These are phyloP conservation scores for Penicillium verrucosum DNA, from an alignment of 2,329 filamentous ascomycete species.

Conservation along the genomic window DNA sequence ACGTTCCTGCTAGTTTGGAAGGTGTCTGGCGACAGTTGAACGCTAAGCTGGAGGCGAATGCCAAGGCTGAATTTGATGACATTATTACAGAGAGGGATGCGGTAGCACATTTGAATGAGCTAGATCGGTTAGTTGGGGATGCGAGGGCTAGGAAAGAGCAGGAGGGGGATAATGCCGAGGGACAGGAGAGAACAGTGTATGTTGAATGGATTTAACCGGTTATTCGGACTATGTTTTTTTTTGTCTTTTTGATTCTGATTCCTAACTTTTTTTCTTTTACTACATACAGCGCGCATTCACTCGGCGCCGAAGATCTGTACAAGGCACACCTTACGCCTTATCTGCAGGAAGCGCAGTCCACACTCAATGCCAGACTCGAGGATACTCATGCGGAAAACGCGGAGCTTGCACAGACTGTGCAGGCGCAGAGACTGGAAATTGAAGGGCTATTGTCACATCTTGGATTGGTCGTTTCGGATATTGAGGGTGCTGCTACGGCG, in stretches of 20 bases:
- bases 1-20: constrained; percentile 56
- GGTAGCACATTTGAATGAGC: constrained; percentile 56
- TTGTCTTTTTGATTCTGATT: not conserved
- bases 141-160: constrained; percentile 53
- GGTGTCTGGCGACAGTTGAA: constrained; percentile 58
- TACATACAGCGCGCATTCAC: constrained; percentile 53
- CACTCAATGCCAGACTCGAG: constrained; percentile 50
- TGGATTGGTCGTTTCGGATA: constrained; percentile 55
- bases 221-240: not conserved
- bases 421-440: constrained; percentile 56
- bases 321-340: constrained; percentile 59
- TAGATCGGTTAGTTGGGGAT: constrained; percentile 59
- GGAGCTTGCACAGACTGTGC: constrained; percentile 51
- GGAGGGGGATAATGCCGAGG: constrained; percentile 27
- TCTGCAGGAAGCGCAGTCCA: constrained; percentile 49
- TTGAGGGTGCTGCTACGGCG: constrained; percentile 51
- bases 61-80: constrained; percentile 59
- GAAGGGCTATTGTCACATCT: constrained; percentile 53
- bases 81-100: constrained; percentile 57
- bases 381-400: constrained; percentile 52
- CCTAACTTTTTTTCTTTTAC: not conserved
- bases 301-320: constrained; percentile 56
- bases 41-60: constrained; percentile 56
- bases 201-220: constrained; percentile 26
- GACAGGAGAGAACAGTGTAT: constrained; percentile 45